Conservation (phyloP, 2,329 filamentous ascomycete genomes). For the Sclerotinia spermophila region DNA sequence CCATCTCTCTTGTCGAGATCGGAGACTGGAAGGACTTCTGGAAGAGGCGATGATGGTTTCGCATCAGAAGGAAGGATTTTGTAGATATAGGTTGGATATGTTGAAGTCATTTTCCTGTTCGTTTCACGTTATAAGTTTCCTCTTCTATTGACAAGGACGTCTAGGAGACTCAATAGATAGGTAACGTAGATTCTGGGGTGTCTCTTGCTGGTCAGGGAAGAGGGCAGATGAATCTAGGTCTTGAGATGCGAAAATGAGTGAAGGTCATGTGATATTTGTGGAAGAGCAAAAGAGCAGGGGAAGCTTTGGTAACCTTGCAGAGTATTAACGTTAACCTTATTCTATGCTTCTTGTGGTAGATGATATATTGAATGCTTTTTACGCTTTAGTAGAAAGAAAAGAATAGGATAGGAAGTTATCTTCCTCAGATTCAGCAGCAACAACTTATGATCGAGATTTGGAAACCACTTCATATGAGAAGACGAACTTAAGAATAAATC, state of each 20-base stretch:
- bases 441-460: too few species aligned
- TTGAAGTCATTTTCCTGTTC: conserved; percentile 22
- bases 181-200: background rate
- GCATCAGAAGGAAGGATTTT: conserved; percentile 33
- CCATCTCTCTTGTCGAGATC: conserved; percentile 31
- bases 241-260: background rate
- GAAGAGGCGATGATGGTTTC: conserved; percentile 29
- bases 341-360: too few species aligned
- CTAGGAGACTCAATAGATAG: background rate
- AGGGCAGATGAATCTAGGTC: background rate
- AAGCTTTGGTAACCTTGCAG: background rate
- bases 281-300: background rate
- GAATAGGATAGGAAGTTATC: too few species aligned
- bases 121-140: background rate
- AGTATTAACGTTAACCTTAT: background rate
- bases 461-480: too few species aligned
- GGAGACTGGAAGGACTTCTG: conserved; percentile 31
- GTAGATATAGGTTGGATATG: conserved; percentile 34
- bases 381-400: too few species aligned
- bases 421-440: background rate
- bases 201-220: background rate
- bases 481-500: too few species aligned
- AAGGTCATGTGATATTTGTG: background rate
- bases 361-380: too few species aligned
- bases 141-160: background rate